Evolutionary conservation across 2,329 filamentous ascomycete genomes (phyloP).

Genomic region (Microascus cirrosus): DNA sequence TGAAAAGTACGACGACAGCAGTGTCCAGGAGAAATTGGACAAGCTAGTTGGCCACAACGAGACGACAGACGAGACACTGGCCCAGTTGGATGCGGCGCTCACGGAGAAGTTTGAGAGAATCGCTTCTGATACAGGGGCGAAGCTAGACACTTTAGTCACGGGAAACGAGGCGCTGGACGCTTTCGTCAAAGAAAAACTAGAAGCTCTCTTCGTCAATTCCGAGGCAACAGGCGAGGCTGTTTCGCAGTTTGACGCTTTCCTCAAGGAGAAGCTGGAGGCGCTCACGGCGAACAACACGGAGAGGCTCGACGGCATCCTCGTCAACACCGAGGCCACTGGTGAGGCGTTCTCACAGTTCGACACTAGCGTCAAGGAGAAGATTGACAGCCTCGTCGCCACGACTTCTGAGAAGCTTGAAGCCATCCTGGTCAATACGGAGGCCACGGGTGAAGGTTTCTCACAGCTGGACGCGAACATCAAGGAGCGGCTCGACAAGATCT

Average conservation of each 20-base stretch:
- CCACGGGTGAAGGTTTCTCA: not conserved
- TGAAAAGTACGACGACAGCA: slow-evolving; percentile 15
- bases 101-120: slow-evolving; percentile 24
- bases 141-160: slow-evolving; percentile 16
- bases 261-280: slow-evolving; percentile 1
- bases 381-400: not conserved
- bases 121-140: slow-evolving; percentile 10
- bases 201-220: slow-evolving; percentile 13
- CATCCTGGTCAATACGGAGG: not conserved
- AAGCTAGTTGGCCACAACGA: slow-evolving; percentile 53
- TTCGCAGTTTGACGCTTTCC: slow-evolving; percentile 7
- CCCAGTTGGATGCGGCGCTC: slow-evolving; percentile 72
- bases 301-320: slow-evolving; percentile 31
- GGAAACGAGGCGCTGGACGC: slow-evolving; percentile 47
- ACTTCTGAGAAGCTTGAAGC: not conserved
- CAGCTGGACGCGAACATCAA: not conserved
- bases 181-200: slow-evolving; percentile 24
- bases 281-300: not conserved
- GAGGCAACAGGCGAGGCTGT: slow-evolving; percentile 5
- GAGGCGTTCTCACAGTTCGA: slow-evolving; percentile 60
- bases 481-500: not conserved
- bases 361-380: slow-evolving; percentile 38
- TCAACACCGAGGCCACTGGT: slow-evolving; percentile 50
- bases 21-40: slow-evolving; percentile 8
- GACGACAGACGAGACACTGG: slow-evolving; percentile 56